Conservation (phyloP, 257 asterid species). For the Solanum virginianum region DNA sequence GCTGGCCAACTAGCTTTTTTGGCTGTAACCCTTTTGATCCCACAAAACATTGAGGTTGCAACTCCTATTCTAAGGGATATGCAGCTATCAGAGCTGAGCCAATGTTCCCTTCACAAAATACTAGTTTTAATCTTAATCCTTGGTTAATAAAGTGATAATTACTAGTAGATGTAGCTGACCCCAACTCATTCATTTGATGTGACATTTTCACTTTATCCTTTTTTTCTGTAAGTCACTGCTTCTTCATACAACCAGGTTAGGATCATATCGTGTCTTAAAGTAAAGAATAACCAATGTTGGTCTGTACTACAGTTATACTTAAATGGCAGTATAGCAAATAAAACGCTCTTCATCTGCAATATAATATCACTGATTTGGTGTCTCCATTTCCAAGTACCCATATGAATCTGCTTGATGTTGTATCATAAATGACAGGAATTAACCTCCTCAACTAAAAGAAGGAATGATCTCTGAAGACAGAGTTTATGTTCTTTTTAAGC, state of each 20-base stretch:
- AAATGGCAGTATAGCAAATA: not conserved
- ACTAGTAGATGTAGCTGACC: not conserved
- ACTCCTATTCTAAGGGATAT: not conserved
- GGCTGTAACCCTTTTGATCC: not conserved
- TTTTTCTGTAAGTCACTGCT: not conserved
- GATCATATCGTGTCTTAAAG: not conserved
- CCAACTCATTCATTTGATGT: not conserved
- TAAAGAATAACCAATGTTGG: not conserved
- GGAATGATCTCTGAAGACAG: not conserved
- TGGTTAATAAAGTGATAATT: not conserved
- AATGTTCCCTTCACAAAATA: not conserved
- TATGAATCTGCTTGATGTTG: not conserved
- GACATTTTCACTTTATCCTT: not conserved
- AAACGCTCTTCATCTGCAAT: not conserved
- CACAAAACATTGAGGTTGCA: not conserved
- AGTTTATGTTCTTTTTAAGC: not conserved
- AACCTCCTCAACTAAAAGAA: not conserved
- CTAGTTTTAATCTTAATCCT: not conserved
- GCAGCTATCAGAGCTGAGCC: not conserved
- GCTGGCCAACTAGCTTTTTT: not conserved
- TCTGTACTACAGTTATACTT: not conserved
- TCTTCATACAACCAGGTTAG: not conserved
- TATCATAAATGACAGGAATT: not conserved
- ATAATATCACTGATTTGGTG: not conserved
- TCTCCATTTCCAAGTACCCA: not conserved